Conservation (phyloP, 1,284 basidiomycete species). For the Boletellus deceptivus region DNA sequence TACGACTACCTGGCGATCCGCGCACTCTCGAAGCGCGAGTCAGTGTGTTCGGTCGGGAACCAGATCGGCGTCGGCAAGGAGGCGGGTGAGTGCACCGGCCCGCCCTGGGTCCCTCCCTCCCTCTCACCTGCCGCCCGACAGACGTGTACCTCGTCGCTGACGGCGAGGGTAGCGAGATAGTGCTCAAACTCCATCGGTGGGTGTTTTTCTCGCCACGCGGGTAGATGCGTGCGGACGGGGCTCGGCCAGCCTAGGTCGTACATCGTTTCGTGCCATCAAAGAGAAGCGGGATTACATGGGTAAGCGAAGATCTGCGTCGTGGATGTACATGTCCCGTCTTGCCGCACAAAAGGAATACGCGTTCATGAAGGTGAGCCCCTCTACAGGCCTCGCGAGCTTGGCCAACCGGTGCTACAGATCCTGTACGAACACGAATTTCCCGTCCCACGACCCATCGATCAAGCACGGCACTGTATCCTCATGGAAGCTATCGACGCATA, state of each 20-base stretch:
- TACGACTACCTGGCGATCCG: constrained; percentile 96
- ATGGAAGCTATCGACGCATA: constrained; percentile 97
- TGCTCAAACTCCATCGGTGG: constrained; percentile 90
- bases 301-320: constrained; percentile 93
- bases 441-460: constrained; percentile 91
- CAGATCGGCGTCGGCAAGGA: constrained; percentile 99
- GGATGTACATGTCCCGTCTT: constrained; percentile 99
- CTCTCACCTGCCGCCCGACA: constrained; percentile 8
- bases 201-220: constrained; percentile 10
- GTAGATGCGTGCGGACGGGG: constrained; percentile 6
- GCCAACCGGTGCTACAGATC: constrained; percentile 51
- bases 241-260: constrained; percentile 78
- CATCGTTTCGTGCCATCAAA: constrained; percentile 97
- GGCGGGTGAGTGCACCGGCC: constrained; percentile 58
- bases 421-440: constrained; percentile 94
- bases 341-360: constrained; percentile 97
- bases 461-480: constrained; percentile 90
- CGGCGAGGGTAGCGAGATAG: constrained; percentile 78
- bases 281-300: constrained; percentile 96
- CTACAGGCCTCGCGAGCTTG: not conserved
- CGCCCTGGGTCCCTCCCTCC: not conserved
- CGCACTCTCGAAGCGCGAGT: constrained; percentile 86
- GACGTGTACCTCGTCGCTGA: constrained; percentile 95
- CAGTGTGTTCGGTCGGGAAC: constrained; percentile 88
- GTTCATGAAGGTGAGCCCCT: constrained; percentile 85